phyloP scores from a whole-genome alignment of 305 asterid species.

The Fraxinus dipetala region DNA sequence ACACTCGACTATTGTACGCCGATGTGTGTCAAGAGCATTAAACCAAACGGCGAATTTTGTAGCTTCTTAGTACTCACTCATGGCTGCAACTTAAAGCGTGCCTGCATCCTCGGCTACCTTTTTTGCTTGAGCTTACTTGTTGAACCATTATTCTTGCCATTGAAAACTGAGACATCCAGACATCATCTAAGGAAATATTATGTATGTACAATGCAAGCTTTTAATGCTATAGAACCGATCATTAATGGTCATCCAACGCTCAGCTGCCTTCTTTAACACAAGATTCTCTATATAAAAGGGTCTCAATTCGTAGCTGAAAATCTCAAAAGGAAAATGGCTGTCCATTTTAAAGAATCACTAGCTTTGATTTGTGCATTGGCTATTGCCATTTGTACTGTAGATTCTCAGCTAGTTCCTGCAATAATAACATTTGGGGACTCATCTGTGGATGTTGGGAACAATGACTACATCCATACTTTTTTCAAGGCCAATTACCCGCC shows the following conservation, averaged over 20 bases:
- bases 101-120: conserved; percentile 29
- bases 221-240: conserved; percentile 43
- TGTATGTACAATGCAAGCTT: conserved; percentile 19
- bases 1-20: conserved; percentile 16
- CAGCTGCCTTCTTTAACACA: conserved; percentile 35
- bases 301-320: background rate
- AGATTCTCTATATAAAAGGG: background rate
- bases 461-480: conserved; percentile 57
- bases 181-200: background rate
- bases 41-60: conserved; percentile 1
- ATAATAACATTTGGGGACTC: conserved; percentile 87
- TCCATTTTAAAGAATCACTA: conserved; percentile 14
- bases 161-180: background rate
- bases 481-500: conserved; percentile 88
- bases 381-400: conserved; percentile 20
- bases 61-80: conserved; percentile 24
- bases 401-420: conserved; percentile 81
- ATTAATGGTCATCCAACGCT: conserved; percentile 58
- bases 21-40: background rate
- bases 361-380: conserved; percentile 31
- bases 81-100: conserved; percentile 35
- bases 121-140: background rate
- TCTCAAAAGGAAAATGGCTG: background rate
- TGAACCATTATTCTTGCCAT: conserved; percentile 17
- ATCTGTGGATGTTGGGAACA: conserved; percentile 75